A percentile compares a stretch with the other conserved stretches of the same genome.
Evolutionary conservation across 2,329 filamentous ascomycete genomes (phyloP).

Genomic region (Geoglossum cookeanum): DNA sequence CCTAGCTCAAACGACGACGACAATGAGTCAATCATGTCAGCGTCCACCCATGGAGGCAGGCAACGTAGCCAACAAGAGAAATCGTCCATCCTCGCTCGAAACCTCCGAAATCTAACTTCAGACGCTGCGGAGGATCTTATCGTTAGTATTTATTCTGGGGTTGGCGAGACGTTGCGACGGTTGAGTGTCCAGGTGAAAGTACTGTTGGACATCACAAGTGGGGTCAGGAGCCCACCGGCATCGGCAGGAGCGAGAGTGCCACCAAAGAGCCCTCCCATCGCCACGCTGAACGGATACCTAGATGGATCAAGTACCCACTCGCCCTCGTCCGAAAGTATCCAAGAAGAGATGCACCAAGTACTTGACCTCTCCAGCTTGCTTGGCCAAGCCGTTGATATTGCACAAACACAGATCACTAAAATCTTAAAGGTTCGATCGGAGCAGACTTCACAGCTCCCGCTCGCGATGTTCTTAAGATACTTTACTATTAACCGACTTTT

Average conservation of each 20-base stretch:
- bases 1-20: constrained; percentile 92
- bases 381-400: constrained; percentile 61
- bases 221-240: constrained; percentile 22
- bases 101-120: constrained; percentile 64
- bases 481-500: constrained; percentile 69
- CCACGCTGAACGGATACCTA: constrained; percentile 3
- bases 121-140: constrained; percentile 74
- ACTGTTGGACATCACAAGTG: constrained; percentile 81
- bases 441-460: constrained; percentile 47
- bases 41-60: constrained; percentile 54
- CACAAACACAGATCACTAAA: constrained; percentile 50
- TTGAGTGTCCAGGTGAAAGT: constrained; percentile 85
- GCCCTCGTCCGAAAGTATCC: constrained; percentile 21
- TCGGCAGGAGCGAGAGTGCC: neutral
- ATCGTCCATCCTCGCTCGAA: constrained; percentile 70
- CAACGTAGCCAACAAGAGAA: constrained; percentile 69
- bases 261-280: neutral
- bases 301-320: neutral
- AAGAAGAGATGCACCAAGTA: constrained; percentile 58
- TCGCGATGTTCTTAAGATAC: constrained; percentile 58
- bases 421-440: constrained; percentile 60
- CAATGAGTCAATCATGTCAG: constrained; percentile 70
- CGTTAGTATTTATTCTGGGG: constrained; percentile 63
- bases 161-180: constrained; percentile 71
- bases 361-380: constrained; percentile 62